Evolutionary conservation across 1,139 yeast genomes (phyloP), one percentile per base, ranked within the genome.

Genomic region (Candida sp.): DNA sequence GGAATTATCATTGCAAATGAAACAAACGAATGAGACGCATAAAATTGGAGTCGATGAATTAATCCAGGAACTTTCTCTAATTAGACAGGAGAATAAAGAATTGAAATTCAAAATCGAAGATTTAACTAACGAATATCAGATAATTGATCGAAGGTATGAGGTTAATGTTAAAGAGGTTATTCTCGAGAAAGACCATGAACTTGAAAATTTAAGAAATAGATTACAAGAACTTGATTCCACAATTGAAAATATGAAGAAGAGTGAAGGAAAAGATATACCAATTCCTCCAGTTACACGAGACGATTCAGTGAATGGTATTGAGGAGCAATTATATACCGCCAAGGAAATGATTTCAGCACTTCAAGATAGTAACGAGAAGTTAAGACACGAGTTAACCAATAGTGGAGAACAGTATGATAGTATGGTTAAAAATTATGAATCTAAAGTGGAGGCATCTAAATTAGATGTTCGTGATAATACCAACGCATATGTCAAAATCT

Each of bases 381-480:
- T 63, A 7, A 37, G 45, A 1, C 42, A 49, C n/a, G 61, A 62
- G 41, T 35, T 63, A 4, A 43, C 36, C 5, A 49, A 50, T 21
- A 35, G 51, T 1, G 54, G 56, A 19, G 49, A 51, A 3, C 45
- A 46, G n/a, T 46, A 55, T 15, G 63, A 63, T 1, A 23, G 45
- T 0, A 46, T 54, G 23, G 47, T 51, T 2, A 59, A 53, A 40
- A 50, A 47, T 12, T 55, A 56, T 40, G 70, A 66, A 35, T 49
- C 52, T n/a, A 61, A 60, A 41, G 43, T 66, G 8, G 47, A 55
- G 2, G 44, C 55, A 1, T 55, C 61, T 15, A 70, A 63, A 46
- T 48, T 57, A 22, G 71, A 68, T 21, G 50, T 62, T 5, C 52
- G 57, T 8, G 59, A 60, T 19, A 63, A 55, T 35, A 46, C 62